Evolutionary conservation across 108 stramenopile genomes (phyloP), one percentile per base, ranked within the genome.

Genomic region (Aurantiochytrium sp.): DNA sequence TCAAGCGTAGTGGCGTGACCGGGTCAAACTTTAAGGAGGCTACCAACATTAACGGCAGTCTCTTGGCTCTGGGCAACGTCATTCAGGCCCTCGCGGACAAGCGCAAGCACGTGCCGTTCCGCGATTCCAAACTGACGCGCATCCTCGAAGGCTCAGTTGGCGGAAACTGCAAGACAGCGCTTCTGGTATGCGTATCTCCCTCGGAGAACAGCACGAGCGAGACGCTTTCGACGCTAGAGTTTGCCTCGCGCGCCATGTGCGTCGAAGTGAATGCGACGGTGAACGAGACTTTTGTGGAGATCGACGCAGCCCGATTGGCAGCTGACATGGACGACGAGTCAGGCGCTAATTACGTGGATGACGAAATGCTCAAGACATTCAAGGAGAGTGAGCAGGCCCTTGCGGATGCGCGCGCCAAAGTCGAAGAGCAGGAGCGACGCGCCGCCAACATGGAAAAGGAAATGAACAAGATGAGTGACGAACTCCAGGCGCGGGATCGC

Each of bases 51-150:
- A 92, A 92, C 59, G 60, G 89, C 29, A 89, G 88, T 43, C 55
- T 92, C 21, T 18, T 58, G 5, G 90, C 91, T 16, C 90, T 92
- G 8, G 91, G 91, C 25, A 60, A 90, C 64, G 91, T 92, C n/a
- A 90, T 92, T 44, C 42, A 88, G 44, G 91, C 90, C 23, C 87
- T 92, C 44, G 88, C 89, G 5, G 58, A 88, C 21, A 89, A 91
- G 87, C 44, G 53, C 21, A 88, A 88, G 87, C 91, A 91, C 44
- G 89, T 91, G 8, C 91, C 91, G 8, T 91, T 76, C 47, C 89
- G 91, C 45, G 88, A 88, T 44, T 60, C 60, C 5, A 88, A 88
- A 44, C 29, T 88, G 12, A 88, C 88, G n/a, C 59, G 60, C 25
- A 42, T 88, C 5, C 25, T 88, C 5, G 88, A 88, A n/a, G 60